Evolutionary conservation across 495 filamentous ascomycete genomes (phyloP).

Genomic region (Aspergillus bertholletiae): DNA sequence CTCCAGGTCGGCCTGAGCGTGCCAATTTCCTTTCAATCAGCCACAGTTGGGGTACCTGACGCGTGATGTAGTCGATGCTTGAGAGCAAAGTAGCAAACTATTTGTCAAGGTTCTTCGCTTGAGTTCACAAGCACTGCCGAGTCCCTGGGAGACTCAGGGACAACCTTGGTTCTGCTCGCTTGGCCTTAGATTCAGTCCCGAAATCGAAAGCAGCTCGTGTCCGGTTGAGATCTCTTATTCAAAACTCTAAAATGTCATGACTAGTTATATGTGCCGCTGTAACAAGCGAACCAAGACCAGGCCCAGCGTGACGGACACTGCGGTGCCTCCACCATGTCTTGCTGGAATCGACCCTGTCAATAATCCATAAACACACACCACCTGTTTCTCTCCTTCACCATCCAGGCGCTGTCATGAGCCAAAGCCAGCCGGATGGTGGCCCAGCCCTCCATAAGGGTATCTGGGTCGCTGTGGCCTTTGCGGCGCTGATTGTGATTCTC

Average conservation of each 20-base stretch:
- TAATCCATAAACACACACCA: neutral
- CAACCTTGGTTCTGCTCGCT: neutral
- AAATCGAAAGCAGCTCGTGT: neutral
- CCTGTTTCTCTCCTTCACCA: neutral
- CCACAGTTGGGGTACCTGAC: neutral
- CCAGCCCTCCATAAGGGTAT: conserved; percentile 24
- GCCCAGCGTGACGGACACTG: neutral
- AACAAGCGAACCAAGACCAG: neutral
- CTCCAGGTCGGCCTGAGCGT: neutral
- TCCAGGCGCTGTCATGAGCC: neutral
- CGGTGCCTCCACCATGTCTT: neutral
- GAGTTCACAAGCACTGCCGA: neutral
- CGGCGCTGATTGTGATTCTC: conserved; percentile 31
- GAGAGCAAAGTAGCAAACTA: too few species aligned
- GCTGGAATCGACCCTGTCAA: neutral
- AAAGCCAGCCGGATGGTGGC: conserved; percentile 13
- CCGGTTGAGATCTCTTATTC: neutral
- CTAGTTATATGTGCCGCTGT: neutral
- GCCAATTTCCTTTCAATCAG: neutral
- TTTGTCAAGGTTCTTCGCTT: neutral
- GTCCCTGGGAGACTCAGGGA: neutral
- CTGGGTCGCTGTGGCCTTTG: conserved; percentile 30
- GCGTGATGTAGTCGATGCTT: neutral
- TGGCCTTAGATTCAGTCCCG: neutral
- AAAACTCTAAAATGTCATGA: neutral